A percentile compares a stretch with the other conserved stretches of the same genome.
Evolutionary conservation across 345 rosid genomes (phyloP).

Genomic region (Salix arbutifolia): DNA sequence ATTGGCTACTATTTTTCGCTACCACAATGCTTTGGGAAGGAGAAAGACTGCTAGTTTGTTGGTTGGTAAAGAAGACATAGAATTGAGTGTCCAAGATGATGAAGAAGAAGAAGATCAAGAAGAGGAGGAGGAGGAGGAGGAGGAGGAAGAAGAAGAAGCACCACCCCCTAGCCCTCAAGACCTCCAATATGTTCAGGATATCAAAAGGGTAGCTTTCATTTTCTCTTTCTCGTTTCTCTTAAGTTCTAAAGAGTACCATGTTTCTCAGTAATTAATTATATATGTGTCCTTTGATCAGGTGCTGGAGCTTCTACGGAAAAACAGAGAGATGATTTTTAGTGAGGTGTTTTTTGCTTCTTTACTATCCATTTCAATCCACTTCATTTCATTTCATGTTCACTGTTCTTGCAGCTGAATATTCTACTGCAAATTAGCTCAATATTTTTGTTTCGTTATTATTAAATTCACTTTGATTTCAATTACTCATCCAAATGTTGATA

Average conservation of each 20-base stretch:
- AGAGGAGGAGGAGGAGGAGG: constrained; percentile 13
- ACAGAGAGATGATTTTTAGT: constrained; percentile 84
- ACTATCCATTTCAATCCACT: not conserved
- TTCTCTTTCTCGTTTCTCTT: not conserved
- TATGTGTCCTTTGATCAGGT: constrained; percentile 30
- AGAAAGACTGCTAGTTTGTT: constrained; percentile 7
- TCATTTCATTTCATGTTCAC: not conserved
- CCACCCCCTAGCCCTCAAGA: constrained; percentile 35
- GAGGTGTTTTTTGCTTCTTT: constrained; percentile 41
- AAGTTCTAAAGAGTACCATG: not conserved
- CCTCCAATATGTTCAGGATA: constrained; percentile 33
- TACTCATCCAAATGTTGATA: not conserved
- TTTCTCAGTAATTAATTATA: not conserved
- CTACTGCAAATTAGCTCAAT: not conserved
- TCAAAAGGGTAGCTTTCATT: constrained; percentile 36
- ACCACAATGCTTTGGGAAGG: not conserved
- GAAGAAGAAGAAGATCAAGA: constrained; percentile 13
- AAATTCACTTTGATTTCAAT: not conserved
- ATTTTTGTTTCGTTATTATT: not conserved
- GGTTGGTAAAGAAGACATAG: constrained; percentile 35
- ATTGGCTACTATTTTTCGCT: not conserved
- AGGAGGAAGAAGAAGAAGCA: constrained; percentile 9
- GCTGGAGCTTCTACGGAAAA: constrained; percentile 75
- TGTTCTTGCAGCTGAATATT: not conserved
- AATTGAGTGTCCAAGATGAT: constrained; percentile 20